Base-by-base conservation (phyloP, 306 rosid species). In the Cicer pinnatifidum region DNA sequence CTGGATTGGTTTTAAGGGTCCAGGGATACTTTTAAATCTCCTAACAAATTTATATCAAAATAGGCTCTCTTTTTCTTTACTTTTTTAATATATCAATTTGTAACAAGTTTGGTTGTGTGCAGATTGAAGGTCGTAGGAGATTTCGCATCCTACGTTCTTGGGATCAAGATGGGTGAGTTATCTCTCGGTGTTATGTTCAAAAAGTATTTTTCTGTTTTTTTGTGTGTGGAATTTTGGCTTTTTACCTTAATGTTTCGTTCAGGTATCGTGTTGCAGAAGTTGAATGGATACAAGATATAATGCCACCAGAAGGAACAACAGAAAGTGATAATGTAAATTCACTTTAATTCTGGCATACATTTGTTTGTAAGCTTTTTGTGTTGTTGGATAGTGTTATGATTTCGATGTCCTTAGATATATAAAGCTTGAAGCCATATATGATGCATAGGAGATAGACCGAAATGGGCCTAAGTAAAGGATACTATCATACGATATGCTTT, bases 241-340 rank as follows among this genome's bases (percentile, higher is more conserved):
- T 76, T 67, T 79, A 37, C 40, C 70, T 61, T 72, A 11, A 70
- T 72, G 81, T 69, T 75, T 76, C 63, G 35, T 78, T 51, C 90
- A 94, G 99, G 60, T 94, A 94, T 78, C 96, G 99, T 61, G 91
- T 94, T 81, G 97, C 96, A 54, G 91, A 94, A 84, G 86, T 91
- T 73, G 96, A 94, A 83, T 94, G 97, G 97, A 78, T 87, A 54
- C 86, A 86, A 10, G 99, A 94, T 79, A 75, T 79, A 62, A 73
- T 20, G 79, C 91, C 93, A 8, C 73, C 84, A 6, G 91, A 87
- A 83, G 97, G 97, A 71, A 73, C 95, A 69, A 67, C n/a, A 71
- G 97, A 90, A 73, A 90, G 86, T 85, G 81, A 75, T 37, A 88
- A 70, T 23, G 99, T 89, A 82, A 88, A 88, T 81, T 83, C 69